These are phyloP conservation scores for Gillenia trifoliata DNA, from an alignment of 306 rosid species.

Conservation along the genomic window DNA sequence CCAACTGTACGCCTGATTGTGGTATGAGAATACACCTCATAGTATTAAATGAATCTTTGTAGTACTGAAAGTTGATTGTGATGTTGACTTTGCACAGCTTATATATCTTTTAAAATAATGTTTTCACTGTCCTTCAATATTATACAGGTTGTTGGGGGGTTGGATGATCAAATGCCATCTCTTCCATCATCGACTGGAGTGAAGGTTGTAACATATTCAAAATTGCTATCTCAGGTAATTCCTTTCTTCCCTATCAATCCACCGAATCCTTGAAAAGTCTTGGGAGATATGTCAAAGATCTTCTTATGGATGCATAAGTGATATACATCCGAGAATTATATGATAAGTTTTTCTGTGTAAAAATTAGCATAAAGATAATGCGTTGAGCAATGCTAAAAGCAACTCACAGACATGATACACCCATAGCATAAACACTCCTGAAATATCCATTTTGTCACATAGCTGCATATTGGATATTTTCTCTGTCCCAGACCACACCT, in stretches of 20 bases:
- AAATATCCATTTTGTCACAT: neutral
- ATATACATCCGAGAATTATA: neutral
- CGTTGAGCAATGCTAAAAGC: neutral
- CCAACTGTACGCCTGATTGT: slow-evolving; percentile 81
- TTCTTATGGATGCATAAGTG: neutral
- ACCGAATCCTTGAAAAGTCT: neutral
- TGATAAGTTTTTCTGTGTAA: neutral
- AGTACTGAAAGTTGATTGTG: neutral
- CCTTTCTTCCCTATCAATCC: slow-evolving; percentile 18
- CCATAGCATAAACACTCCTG: neutral
- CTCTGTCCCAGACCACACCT: neutral
- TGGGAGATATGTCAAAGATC: neutral
- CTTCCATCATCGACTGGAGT: slow-evolving; percentile 81
- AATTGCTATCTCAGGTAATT: slow-evolving; percentile 71
- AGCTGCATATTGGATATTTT: neutral
- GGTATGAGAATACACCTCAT: slow-evolving; percentile 47
- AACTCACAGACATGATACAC: neutral
- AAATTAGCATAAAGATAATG: neutral
- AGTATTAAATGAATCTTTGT: slow-evolving; percentile 15
- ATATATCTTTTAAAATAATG: neutral
- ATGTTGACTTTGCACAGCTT: neutral
- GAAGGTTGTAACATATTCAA: slow-evolving; percentile 68
- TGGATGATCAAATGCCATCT: slow-evolving; percentile 78
- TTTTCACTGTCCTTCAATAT: slow-evolving; percentile 14
- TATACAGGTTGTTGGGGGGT: slow-evolving; percentile 81